Conservation (phyloP, 169 alveolate species). For the Plasmodium falciparum region DNA sequence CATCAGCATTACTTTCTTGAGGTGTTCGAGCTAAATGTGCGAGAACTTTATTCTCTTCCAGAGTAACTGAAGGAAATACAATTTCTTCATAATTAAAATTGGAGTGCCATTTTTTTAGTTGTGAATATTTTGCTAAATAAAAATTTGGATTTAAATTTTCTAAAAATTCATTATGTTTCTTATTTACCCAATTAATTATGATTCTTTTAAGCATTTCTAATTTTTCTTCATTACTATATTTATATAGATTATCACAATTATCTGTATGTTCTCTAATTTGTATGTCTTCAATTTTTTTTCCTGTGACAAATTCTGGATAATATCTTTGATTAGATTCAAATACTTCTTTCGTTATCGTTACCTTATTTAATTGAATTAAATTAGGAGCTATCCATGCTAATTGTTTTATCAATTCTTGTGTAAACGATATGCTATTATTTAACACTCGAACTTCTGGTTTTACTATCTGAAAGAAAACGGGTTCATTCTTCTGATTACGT, state of each 20-base stretch:
- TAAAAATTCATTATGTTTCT: slow-evolving; percentile 71
- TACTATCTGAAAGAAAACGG: slow-evolving; percentile 48
- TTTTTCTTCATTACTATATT: slow-evolving; percentile 34
- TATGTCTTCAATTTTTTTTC: slow-evolving; percentile 75
- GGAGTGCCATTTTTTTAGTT: slow-evolving; percentile 77
- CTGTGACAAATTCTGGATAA: slow-evolving; percentile 59
- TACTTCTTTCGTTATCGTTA: slow-evolving; percentile 59
- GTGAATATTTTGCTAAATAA: slow-evolving; percentile 57
- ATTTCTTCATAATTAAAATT: slow-evolving; percentile 50
- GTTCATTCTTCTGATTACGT: slow-evolving; percentile 57
- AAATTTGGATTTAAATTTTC: slow-evolving; percentile 48
- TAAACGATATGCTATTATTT: slow-evolving; percentile 21
- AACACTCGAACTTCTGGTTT: slow-evolving; percentile 37
- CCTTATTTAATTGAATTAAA: slow-evolving; percentile 74
- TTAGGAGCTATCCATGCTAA: slow-evolving; percentile 74
- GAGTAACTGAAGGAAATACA: slow-evolving; percentile 52
- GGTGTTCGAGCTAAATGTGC: slow-evolving; percentile 70
- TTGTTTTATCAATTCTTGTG: slow-evolving; percentile 38
- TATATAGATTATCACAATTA: slow-evolving; percentile 56
- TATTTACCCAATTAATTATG: slow-evolving; percentile 71
- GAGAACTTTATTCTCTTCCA: slow-evolving; percentile 57
- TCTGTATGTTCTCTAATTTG: slow-evolving; percentile 72
- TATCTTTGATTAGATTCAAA: slow-evolving; percentile 27
- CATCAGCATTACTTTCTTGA: slow-evolving; percentile 77
- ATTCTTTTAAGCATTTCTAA: slow-evolving; percentile 65